These are phyloP conservation scores for Hymenoscyphus albidus DNA, from an alignment of 2,329 filamentous ascomycete species.

Conservation along the genomic window DNA sequence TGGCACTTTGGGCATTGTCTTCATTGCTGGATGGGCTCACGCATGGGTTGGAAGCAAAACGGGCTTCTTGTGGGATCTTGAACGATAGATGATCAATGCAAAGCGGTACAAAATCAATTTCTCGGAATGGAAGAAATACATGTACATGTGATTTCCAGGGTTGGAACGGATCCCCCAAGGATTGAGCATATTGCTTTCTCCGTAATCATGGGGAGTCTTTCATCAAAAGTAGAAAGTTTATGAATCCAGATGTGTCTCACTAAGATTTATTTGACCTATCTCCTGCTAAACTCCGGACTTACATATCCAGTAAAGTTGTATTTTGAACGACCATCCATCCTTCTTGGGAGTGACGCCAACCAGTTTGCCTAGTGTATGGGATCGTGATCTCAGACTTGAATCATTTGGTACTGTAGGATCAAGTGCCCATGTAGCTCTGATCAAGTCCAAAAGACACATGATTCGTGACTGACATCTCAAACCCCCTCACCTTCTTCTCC, in stretches of 20 bases:
- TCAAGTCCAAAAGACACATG: no score
- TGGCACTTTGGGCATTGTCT: slow-evolving; percentile 22
- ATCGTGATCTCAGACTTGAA: no score
- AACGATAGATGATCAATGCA: slow-evolving; percentile 35
- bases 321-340: no score
- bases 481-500: no score
- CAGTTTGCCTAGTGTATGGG: no score
- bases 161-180: background rate
- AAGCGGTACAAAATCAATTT: slow-evolving; percentile 22
- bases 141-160: slow-evolving; percentile 1
- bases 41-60: slow-evolving; percentile 31
- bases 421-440: no score
- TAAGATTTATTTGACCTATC: background rate
- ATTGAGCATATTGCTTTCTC: background rate
- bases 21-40: slow-evolving; percentile 27
- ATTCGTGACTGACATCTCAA: no score
- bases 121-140: background rate
- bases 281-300: no score
- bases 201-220: background rate
- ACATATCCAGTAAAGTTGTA: no score
- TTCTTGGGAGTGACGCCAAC: no score
- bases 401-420: no score
- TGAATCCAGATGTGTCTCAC: background rate
- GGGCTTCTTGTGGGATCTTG: slow-evolving; percentile 31
- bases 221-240: background rate